Conservation (phyloP, 2,329 filamentous ascomycete genomes). For the Pseudofabraea citricarpa region DNA sequence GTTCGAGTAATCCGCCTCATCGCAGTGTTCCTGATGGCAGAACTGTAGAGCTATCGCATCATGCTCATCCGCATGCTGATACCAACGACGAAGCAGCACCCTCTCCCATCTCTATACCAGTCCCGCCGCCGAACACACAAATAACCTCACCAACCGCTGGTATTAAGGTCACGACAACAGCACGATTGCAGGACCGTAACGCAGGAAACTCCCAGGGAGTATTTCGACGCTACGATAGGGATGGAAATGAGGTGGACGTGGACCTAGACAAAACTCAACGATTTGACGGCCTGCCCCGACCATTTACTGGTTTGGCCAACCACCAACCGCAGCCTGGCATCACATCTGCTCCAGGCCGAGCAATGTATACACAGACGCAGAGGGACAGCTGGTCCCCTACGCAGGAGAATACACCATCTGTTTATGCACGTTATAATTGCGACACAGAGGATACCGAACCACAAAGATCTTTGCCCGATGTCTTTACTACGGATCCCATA, state of each 20-base stretch:
- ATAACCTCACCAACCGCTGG: not conserved
- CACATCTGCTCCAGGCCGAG: not conserved
- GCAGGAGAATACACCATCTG: conserved; percentile 22
- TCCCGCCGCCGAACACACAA: not conserved
- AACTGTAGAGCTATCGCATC: not conserved
- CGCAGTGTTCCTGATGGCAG: not conserved
- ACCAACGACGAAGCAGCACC: not conserved
- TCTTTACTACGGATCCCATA: not conserved
- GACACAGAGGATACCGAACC: conserved; percentile 4
- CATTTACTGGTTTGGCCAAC: not conserved
- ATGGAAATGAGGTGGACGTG: not conserved
- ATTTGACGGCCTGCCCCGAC: not conserved
- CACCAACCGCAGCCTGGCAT: not conserved
- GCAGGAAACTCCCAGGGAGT: not conserved
- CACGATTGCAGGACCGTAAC: not conserved
- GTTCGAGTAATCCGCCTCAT: no score
- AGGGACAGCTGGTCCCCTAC: conserved; percentile 22
- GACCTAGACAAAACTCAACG: not conserved
- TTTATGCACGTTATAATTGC: conserved; percentile 19
- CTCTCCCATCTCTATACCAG: not conserved
- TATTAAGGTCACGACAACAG: not conserved
- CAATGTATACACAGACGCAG: conserved; percentile 18
- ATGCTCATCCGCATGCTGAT: not conserved
- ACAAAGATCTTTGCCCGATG: conserved; percentile 2
- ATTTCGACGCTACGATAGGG: not conserved